These are phyloP conservation scores for Aspergillus sp. DNA, from an alignment of 2,329 filamentous ascomycete species.

Conservation along the genomic window DNA sequence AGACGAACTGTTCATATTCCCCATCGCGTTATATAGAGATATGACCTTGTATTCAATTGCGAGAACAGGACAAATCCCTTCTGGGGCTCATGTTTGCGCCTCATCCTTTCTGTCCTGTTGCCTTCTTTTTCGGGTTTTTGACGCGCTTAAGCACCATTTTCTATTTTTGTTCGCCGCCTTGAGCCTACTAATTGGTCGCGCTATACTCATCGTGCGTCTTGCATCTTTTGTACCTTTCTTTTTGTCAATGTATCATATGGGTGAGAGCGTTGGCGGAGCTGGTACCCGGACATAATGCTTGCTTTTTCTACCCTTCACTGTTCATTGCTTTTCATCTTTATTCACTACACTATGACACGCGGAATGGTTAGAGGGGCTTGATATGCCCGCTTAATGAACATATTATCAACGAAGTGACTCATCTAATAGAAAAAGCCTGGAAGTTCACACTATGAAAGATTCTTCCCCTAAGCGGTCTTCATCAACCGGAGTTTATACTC, in stretches of 20 bases:
- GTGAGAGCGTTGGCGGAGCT: constrained; percentile 19
- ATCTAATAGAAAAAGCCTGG: background rate
- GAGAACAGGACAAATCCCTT: constrained; percentile 26
- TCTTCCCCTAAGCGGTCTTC: background rate
- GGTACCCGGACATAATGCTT: constrained; percentile 10
- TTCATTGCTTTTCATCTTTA: background rate
- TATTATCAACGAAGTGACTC: background rate
- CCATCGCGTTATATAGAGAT: constrained; percentile 20
- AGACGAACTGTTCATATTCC: constrained; percentile 2
- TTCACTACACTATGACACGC: constrained; percentile 1
- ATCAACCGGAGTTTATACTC: background rate
- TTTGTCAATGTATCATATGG: constrained; percentile 22
- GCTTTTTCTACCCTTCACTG: constrained; percentile 3
- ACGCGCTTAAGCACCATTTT: constrained; percentile 7
- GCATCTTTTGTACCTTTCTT: background rate
- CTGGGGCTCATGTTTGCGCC: constrained; percentile 10
- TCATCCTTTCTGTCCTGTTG: constrained; percentile 7
- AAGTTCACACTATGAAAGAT: background rate
- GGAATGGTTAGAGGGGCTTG: background rate
- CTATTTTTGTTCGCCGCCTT: constrained; percentile 1
- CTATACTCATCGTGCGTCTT: constrained; percentile 1
- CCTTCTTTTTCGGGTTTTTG: background rate
- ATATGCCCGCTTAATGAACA: background rate
- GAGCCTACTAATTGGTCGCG: background rate
- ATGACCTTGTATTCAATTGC: constrained; percentile 25